A percentile compares a stretch with the other conserved stretches of the same genome.
These are phyloP conservation scores for Porphyridium purpureum DNA, from an alignment of 23 red algal genomes.

Conservation along the genomic window DNA sequence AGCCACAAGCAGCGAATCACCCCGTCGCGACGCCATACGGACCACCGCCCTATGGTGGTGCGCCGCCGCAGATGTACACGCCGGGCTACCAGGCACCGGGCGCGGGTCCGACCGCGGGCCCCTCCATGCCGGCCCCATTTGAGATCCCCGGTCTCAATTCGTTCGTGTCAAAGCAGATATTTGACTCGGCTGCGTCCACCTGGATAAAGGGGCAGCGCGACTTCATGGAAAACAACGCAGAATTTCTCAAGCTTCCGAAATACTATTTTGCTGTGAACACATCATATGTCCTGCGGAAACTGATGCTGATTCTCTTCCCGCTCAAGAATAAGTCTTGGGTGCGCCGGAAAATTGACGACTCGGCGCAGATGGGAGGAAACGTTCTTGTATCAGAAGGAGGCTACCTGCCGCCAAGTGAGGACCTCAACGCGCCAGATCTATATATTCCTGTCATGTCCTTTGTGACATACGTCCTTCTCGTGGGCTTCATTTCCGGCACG, in stretches of 20 bases:
- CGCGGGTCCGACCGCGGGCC: not conserved
- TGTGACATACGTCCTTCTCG: conserved; percentile 82
- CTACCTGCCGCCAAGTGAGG: conserved; percentile 74
- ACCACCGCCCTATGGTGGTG: not conserved
- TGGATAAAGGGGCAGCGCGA: no score
- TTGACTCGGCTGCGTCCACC: not conserved
- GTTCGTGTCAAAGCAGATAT: not conserved
- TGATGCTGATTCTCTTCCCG: conserved; percentile 52
- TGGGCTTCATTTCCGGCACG: conserved; percentile 78
- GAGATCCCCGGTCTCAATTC: not conserved
- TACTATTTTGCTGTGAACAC: conserved; percentile 91
- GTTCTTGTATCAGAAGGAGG: not conserved
- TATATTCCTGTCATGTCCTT: conserved; percentile 93
- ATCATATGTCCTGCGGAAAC: conserved; percentile 73
- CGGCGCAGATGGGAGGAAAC: conserved; percentile 19
- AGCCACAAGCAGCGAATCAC: not conserved
- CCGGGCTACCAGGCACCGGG: not conserved
- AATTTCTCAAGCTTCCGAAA: conserved; percentile 37
- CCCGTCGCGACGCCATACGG: not conserved
- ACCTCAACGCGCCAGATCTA: conserved; percentile 95
- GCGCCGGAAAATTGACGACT: conserved; percentile 17
- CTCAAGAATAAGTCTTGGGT: conserved; percentile 38
- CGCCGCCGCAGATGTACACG: not conserved
- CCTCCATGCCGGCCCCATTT: not conserved
- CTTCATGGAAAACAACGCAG: no score